Conservation (phyloP, 441 rosid species). For the Theobroma grandiflorum region DNA sequence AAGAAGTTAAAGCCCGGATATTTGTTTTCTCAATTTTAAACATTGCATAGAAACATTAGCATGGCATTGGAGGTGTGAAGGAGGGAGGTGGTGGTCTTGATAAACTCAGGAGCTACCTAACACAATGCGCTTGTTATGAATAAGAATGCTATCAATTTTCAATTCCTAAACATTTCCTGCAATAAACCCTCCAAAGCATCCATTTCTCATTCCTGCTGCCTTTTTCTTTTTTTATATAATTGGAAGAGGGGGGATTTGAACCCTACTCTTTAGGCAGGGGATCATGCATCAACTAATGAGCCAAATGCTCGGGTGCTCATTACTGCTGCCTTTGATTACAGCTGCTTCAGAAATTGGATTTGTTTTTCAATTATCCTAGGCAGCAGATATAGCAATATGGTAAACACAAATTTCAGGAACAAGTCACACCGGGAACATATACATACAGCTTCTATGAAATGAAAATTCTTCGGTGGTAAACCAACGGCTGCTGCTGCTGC, state of each 20-base stretch:
- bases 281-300: too few relatives aligned
- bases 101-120: background rate
- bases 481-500: slow-evolving; percentile 77
- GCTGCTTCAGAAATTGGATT: background rate
- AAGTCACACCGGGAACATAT: background rate
- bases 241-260: too few relatives aligned
- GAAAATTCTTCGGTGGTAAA: slow-evolving; percentile 56
- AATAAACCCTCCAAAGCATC: background rate
- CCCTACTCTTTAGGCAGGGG: too few relatives aligned
- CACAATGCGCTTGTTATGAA: background rate
- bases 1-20: too few relatives aligned
- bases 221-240: too few relatives aligned
- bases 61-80: background rate
- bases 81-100: background rate
- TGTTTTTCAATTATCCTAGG: background rate
- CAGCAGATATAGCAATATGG: background rate
- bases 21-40: too few relatives aligned
- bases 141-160: background rate
- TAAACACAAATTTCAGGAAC: background rate
- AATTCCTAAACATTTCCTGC: background rate
- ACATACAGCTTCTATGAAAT: slow-evolving; percentile 73
- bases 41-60: too few relatives aligned
- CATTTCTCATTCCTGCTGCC: background rate
- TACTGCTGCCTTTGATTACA: background rate
- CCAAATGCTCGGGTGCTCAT: too few relatives aligned